These are phyloP conservation scores for Hamigera avellanea DNA, from an alignment of 495 filamentous ascomycete species.

Conservation along the genomic window DNA sequence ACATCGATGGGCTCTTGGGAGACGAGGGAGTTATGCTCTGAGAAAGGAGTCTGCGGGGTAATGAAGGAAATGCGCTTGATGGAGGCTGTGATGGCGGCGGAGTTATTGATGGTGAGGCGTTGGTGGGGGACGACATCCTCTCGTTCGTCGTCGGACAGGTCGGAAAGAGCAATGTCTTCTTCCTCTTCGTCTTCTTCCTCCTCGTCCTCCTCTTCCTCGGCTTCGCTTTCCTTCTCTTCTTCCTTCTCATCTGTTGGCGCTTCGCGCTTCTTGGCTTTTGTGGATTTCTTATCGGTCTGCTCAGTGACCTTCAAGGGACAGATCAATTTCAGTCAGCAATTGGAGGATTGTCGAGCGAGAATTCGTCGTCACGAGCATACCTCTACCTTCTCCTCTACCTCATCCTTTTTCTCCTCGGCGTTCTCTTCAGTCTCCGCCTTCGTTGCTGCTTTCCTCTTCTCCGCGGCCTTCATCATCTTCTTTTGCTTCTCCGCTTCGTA, in stretches of 20 bases:
- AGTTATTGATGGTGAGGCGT: slow-evolving; percentile 96
- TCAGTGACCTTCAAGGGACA: background rate
- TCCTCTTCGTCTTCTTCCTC: slow-evolving; percentile 35
- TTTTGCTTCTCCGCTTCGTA: slow-evolving; percentile 57
- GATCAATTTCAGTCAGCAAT: slow-evolving; percentile 1
- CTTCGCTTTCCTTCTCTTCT: background rate
- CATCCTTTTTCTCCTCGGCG: slow-evolving; percentile 23
- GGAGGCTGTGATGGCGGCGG: slow-evolving; percentile 63
- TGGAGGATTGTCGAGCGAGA: background rate
- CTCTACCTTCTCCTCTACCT: slow-evolving; percentile 15
- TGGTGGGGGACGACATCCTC: slow-evolving; percentile 81
- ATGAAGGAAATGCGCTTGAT: slow-evolving; percentile 67
- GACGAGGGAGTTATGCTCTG: slow-evolving; percentile 50
- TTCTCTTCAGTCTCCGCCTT: slow-evolving; percentile 16
- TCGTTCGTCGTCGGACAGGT: slow-evolving; percentile 69
- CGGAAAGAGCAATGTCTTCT: slow-evolving; percentile 72
- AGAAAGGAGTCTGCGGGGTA: slow-evolving; percentile 46
- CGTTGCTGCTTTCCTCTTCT: slow-evolving; percentile 41
- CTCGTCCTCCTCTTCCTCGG: slow-evolving; percentile 21
- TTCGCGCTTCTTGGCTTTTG: slow-evolving; percentile 8
- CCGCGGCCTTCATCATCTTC: slow-evolving; percentile 41
- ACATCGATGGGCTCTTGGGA: slow-evolving; percentile 42
- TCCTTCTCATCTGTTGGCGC: background rate
- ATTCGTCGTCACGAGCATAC: slow-evolving; percentile 4
- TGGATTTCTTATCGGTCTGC: background rate